A percentile compares a stretch with the other conserved stretches of the same genome.
phyloP scores from a whole-genome alignment of 2,329 filamentous ascomycete genomes.

The Macrophomina pseudophaseolina region DNA sequence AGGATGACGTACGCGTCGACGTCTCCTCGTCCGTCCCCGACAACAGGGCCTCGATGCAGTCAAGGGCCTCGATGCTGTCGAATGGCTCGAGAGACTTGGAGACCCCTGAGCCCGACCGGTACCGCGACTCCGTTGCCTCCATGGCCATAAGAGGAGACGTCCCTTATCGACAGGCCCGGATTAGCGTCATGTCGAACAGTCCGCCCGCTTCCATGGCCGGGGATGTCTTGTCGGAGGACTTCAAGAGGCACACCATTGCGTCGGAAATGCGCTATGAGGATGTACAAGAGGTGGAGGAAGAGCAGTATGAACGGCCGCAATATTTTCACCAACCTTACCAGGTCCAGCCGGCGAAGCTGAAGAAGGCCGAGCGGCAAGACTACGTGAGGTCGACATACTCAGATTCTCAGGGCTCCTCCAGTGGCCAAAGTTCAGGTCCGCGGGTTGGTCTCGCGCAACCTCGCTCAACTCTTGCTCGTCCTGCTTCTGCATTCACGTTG shows the following conservation, averaged over 20 bases:
- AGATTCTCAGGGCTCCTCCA: slow-evolving; percentile 41
- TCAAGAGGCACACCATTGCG: slow-evolving; percentile 12
- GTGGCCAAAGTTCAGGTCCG: slow-evolving; percentile 32
- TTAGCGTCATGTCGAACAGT: slow-evolving; percentile 22
- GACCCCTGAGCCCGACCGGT: slow-evolving; percentile 33
- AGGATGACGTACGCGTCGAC: slow-evolving; percentile 41
- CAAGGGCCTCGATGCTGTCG: slow-evolving; percentile 38
- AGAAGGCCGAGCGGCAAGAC: slow-evolving; percentile 30
- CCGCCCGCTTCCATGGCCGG: slow-evolving; percentile 11
- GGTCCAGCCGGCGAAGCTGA: slow-evolving; percentile 31
- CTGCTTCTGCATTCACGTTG: slow-evolving; percentile 76
- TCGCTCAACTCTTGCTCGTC: slow-evolving; percentile 67
- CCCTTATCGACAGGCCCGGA: background rate
- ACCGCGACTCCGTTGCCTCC: slow-evolving; percentile 21
- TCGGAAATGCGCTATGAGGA: slow-evolving; percentile 19
- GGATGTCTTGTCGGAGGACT: slow-evolving; percentile 15
- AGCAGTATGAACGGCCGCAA: slow-evolving; percentile 52
- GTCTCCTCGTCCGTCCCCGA: slow-evolving; percentile 35
- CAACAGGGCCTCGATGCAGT: slow-evolving; percentile 42
- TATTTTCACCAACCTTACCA: slow-evolving; percentile 58
- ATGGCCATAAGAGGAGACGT: slow-evolving; percentile 12
- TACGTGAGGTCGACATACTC: slow-evolving; percentile 34
- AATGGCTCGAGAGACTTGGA: slow-evolving; percentile 41
- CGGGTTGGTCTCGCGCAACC: slow-evolving; percentile 47
- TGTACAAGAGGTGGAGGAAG: slow-evolving; percentile 31